These are phyloP conservation scores for Panicum miliaceum DNA, from an alignment of 176 grass and related monocot genomes.

Conservation along the genomic window DNA sequence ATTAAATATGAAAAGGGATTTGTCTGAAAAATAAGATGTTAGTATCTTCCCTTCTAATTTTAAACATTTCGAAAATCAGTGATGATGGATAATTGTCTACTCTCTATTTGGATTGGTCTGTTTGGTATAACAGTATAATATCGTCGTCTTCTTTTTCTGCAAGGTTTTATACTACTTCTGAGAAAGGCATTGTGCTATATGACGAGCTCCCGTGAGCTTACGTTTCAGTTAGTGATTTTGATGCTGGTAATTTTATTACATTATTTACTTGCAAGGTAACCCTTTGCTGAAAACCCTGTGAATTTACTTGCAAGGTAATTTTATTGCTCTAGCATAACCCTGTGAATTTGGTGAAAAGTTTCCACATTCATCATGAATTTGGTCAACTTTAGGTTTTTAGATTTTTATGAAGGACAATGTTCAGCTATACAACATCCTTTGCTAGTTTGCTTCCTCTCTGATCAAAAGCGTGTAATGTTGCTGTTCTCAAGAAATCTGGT, in stretches of 20 bases:
- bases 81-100: background rate
- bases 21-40: background rate
- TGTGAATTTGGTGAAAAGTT: background rate
- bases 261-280: too few species aligned
- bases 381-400: background rate
- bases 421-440: background rate
- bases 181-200: background rate
- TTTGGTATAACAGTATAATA: background rate
- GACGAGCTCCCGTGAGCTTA: background rate
- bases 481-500: background rate
- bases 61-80: background rate
- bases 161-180: background rate
- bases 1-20: background rate
- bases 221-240: slow-evolving; percentile 4
- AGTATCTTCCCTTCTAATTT: slow-evolving; percentile 1
- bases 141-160: background rate
- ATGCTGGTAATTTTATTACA: background rate
- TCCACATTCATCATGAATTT: background rate
- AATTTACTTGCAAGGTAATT: background rate
- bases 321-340: background rate
- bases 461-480: background rate
- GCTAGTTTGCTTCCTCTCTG: background rate
- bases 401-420: background rate
- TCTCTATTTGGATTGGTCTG: background rate
- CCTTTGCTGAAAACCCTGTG: background rate